Evolutionary conservation across 2,329 filamentous ascomycete species (phyloP), one percentile per base, ranked within the genome.

Genomic region (Fusarium gaditjirri): DNA sequence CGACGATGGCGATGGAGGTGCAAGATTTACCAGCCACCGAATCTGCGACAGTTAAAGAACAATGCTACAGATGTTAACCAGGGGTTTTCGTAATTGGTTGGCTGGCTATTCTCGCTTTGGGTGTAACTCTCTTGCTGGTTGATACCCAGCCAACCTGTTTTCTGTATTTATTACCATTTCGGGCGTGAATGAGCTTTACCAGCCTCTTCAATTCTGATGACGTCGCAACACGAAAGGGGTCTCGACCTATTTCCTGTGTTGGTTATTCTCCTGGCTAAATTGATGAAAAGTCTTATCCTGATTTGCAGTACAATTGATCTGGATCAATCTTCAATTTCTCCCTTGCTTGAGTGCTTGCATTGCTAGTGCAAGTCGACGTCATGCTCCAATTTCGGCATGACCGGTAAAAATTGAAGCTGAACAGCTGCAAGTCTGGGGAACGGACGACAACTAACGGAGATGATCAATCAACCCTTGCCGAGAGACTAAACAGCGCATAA

Each of bases 281-380:
- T 29, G n/a, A 27, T 19, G 27, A 13, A 33, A 21, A 21, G 14
- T 41, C 46, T n/a, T 39, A 21, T 23, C 56, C 52, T 68, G 56
- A 62, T 68, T 68, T 52, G 21, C 25, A 46, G 35, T 47, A 36
- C n/a, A 61, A 29, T 35, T 53, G n/a, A 39, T 47, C 38, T 42
- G 29, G 33, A 17, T n/a, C 19, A 42, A 49, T 42, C 19, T 53
- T 33, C 38, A 44, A 43, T 29, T 65, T 54, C 49, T 39, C 27
- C 8, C 27, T 19, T 27, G 47, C 33, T 72, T 58, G 61, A 72
- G 70, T 72, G 70, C 70, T 73, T 72, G 70, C 70, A 73, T 73
- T 36, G 23, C 44, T 73, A 63, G 70, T 67, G 65, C 23, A 58
- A 25, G 31, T 53, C 43, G 49, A 60, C 57, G 70, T 73, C 70